Evolutionary conservation across 352 stramenopile species (phyloP).

Genomic region (Halophytophthora polymorphica): DNA sequence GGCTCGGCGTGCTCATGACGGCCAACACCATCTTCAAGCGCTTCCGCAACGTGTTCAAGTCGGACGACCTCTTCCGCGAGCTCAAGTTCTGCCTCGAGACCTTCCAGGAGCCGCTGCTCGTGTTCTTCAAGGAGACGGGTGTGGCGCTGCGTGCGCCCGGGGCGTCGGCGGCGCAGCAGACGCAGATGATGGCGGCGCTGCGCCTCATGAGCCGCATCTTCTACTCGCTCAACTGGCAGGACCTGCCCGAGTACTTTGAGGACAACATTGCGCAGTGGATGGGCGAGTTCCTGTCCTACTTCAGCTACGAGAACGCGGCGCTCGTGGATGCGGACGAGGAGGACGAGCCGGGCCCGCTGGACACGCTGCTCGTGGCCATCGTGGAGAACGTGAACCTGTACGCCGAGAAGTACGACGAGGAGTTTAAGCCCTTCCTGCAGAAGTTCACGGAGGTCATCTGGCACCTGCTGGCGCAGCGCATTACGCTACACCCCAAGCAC

Average conservation of each 20-base stretch:
- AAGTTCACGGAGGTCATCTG: constrained; percentile 92
- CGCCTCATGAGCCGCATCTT: constrained; percentile 96
- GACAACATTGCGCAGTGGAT: constrained; percentile 98
- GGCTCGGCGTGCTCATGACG: constrained; percentile 96
- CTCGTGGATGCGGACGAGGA: constrained; percentile 93
- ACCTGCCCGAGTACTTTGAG: constrained; percentile 99
- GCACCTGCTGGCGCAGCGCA: constrained; percentile 67
- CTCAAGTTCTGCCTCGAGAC: constrained; percentile 94
- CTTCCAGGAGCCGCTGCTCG: constrained; percentile 85
- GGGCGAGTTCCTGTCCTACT: constrained; percentile 93
- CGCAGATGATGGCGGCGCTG: constrained; percentile 78
- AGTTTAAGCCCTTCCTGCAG: constrained; percentile 95
- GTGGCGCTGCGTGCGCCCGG: constrained; percentile 41
- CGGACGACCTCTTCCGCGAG: constrained; percentile 93
- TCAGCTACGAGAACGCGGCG: constrained; percentile 92
- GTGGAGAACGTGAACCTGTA: constrained; percentile 98
- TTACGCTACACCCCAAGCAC: constrained; percentile 89
- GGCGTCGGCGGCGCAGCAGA: constrained; percentile 41
- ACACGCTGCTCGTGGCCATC: constrained; percentile 93
- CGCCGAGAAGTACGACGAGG: constrained; percentile 98
- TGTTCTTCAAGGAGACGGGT: constrained; percentile 77
- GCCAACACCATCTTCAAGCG: constrained; percentile 99
- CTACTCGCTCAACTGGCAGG: constrained; percentile 98
- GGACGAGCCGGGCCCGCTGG: constrained; percentile 88
- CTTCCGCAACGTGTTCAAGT: constrained; percentile 95